Percentiles rank a stretch among this genome's conserved stretches.
These are phyloP conservation scores for Verticillium zaregamsianum DNA, from an alignment of 2,329 filamentous ascomycete species.

Conservation along the genomic window DNA sequence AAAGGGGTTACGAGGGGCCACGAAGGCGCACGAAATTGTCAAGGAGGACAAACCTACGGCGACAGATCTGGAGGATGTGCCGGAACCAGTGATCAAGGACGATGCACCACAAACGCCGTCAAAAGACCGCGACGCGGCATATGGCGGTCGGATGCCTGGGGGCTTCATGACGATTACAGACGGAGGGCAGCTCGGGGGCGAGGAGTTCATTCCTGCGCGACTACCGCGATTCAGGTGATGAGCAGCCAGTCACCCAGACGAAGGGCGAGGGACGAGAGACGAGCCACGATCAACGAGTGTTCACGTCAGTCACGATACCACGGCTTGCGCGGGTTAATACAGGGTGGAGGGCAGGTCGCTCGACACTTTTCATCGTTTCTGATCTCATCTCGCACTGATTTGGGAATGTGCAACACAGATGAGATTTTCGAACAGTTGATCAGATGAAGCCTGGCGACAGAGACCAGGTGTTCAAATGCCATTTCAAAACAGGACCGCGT, in stretches of 20 bases:
- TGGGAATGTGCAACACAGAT: not conserved
- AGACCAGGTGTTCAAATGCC: too few species aligned
- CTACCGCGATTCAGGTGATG: constrained; percentile 49
- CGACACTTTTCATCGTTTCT: not conserved
- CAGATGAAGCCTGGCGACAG: not conserved
- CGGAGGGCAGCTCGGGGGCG: constrained; percentile 1
- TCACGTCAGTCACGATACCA: constrained; percentile 13
- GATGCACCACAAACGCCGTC: not conserved
- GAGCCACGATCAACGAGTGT: not conserved
- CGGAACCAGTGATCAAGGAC: constrained; percentile 1
- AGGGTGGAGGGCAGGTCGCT: not conserved
- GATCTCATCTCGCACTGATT: not conserved
- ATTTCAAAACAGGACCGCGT: not conserved
- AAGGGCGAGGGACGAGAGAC: not conserved
- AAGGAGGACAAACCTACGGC: constrained; percentile 26
- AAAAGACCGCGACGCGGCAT: not conserved
- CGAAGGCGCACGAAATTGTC: constrained; percentile 28
- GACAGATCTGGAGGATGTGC: constrained; percentile 18
- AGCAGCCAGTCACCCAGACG: not conserved
- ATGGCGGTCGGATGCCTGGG: not conserved
- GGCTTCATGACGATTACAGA: not conserved
- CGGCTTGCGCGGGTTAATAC: not conserved
- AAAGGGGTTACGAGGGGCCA: constrained; percentile 34
- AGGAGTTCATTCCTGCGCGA: constrained; percentile 53
- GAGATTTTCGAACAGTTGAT: not conserved